Conservation (phyloP, 805 yeast species). For the Komagataella mondaviorum region DNA sequence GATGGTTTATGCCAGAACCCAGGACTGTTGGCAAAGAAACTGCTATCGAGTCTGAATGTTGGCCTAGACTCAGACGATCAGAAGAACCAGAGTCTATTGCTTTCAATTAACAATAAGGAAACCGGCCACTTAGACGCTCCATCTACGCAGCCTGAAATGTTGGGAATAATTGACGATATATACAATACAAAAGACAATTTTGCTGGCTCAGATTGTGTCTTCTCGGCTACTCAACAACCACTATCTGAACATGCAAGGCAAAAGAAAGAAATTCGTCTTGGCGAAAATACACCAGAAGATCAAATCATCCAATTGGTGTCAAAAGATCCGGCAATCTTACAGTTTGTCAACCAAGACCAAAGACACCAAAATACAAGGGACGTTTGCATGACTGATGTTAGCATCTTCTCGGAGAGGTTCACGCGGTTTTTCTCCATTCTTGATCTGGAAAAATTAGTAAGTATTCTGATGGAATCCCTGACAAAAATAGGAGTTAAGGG, state of each 20-base stretch:
- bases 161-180: conserved; percentile 25
- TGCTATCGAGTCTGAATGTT: conserved; percentile 38
- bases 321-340: conserved; percentile 36
- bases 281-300: conserved; percentile 16
- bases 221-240: conserved; percentile 27
- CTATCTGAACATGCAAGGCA: conserved; percentile 22
- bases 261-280: conserved; percentile 12
- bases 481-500: conserved; percentile 25
- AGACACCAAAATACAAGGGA: conserved; percentile 5
- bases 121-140: background rate
- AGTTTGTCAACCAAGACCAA: conserved; percentile 20
- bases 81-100: background rate
- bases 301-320: conserved; percentile 24
- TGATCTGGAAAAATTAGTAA: conserved; percentile 27
- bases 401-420: conserved; percentile 25
- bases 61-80: conserved; percentile 37
- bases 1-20: conserved; percentile 44
- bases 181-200: conserved; percentile 7
- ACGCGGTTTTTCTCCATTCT: conserved; percentile 37
- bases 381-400: conserved; percentile 9
- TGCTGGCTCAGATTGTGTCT: conserved; percentile 4
- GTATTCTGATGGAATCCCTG: conserved; percentile 26
- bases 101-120: background rate
- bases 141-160: conserved; percentile 34
- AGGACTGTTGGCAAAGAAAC: conserved; percentile 29